Base-by-base conservation (phyloP, 805 yeast species). In the Cyberlindnera americana region DNA sequence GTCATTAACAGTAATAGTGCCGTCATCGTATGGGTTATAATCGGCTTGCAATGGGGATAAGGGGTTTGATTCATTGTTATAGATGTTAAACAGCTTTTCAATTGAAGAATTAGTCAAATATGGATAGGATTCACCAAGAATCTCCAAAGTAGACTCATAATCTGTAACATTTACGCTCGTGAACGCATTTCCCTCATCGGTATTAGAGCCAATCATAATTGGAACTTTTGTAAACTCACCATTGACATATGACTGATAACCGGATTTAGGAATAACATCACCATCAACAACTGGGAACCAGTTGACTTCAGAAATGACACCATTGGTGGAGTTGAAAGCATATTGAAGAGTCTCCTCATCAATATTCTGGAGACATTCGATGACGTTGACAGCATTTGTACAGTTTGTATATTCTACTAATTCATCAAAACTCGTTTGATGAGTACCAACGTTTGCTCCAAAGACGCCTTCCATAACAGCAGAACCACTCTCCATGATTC, bases 161-260 rank as follows among this genome's bases (percentile, higher is more conserved):
- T 35, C 32, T 2, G 38, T 33, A 13, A 40, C 26, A n/a, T 39
- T 24, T 6, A 35, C 6, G 17, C 24, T 6, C 10, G 37, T 7
- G 27, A 49, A 47, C 5, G 21, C 25, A 12, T 36, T 30, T 9
- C 57, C 57, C 16, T 53, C 52, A 26, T 54, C 57, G 10, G 55
- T 44, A 33, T 47, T 51, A 4, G 50, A 38, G 2, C 59, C 59
- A 16, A 54, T 48, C 16, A 54, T 35, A 3, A 53, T 23, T 10
- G 54, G 52, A 21, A 49, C 48, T 26, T 52, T 48, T 12, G 47
- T 44, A 29, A 38, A 47, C 10, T 43, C 43, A 29, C 49, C 49
- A 19, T n/a, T 29, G 9, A 8, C 22, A 15, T 42, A 38, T 5
- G 43, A 23, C 11, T 37, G 30, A 21, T 40, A 47, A 4, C 46